Evolutionary conservation across 148 eudicot genomes (phyloP), one percentile per base, ranked within the genome.

Genomic region (Rhododendron mucronatum): DNA sequence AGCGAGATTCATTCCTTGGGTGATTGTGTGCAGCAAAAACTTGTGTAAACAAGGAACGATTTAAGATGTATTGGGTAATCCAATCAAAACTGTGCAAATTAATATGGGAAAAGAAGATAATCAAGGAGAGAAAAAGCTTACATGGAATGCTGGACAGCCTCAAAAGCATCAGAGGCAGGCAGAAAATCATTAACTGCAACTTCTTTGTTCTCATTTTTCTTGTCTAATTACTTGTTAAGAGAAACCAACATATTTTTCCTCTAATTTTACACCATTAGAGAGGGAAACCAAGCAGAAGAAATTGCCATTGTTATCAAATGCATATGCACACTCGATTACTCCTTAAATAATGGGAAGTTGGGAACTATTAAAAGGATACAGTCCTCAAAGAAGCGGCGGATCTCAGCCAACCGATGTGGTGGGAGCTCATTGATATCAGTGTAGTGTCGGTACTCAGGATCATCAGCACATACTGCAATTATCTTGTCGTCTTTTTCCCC

Each of bases 401-500:
- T 95, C 86, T 95, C 98, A 85, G 96, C 93, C 92, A 93, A 86
- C 83, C 98, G 93, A 90, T 95, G 98, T 69, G 98, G 98, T n/a
- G 98, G 96, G 23, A 95, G 95, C 76, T 95, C 93, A 73, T 91
- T 93, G 88, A 95, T 95, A 83, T 93, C 96, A 81, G 90, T 92
- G 89, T 84, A 92, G 88, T 91, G 89, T 7, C 96, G 89, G 75
- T 92, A 92, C 89, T 95, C 98, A 0, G 98, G 98, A 87, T 95
- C 98, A 88, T 95, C 95, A 86, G 95, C 95, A 86, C 96, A 94
- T 18, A 94, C 96, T 35, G 96, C 96, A 88, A 94, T 94, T 23
- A 94, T 94, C 90, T 95, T 95, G 87, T 95, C 98, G 88, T 95
- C 98, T 89, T 92, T 95, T 86, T 95, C 96, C 11, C 98, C 98